Percentiles rank a stretch among this genome's conserved stretches.
phyloP scores from a whole-genome alignment of 176 grass and related monocot species.

The Metroxylon sagu region DNA sequence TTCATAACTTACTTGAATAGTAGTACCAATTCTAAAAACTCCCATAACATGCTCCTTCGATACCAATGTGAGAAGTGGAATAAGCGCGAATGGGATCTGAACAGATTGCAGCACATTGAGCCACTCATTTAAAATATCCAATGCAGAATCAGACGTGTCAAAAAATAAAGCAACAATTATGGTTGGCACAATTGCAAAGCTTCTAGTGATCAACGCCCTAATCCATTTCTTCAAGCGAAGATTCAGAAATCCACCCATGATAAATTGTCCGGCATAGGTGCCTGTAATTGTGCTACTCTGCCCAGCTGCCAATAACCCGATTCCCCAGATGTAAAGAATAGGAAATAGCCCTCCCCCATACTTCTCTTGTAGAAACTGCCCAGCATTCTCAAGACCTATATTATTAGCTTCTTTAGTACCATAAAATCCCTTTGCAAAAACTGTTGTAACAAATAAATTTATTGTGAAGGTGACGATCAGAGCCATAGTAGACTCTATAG shows the following conservation, averaged over 20 bases:
- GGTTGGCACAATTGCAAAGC: slow-evolving; percentile 87
- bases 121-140: slow-evolving; percentile 95
- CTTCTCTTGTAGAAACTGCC: slow-evolving; percentile 77
- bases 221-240: slow-evolving; percentile 87
- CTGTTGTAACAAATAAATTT: slow-evolving; percentile 89
- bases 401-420: slow-evolving; percentile 60
- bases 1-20: slow-evolving; percentile 49
- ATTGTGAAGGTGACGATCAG: slow-evolving; percentile 77
- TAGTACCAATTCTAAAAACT: slow-evolving; percentile 70
- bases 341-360: slow-evolving; percentile 77
- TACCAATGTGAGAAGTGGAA: slow-evolving; percentile 83
- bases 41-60: slow-evolving; percentile 93
- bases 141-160: slow-evolving; percentile 54
- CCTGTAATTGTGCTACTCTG: slow-evolving; percentile 98
- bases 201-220: slow-evolving; percentile 81
- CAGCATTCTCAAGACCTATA: slow-evolving; percentile 96
- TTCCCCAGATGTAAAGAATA: slow-evolving; percentile 95
- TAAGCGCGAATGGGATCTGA: slow-evolving; percentile 93
- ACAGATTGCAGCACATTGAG: slow-evolving; percentile 92
- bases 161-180: slow-evolving; percentile 87
- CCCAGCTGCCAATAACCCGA: slow-evolving; percentile 79
- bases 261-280: slow-evolving; percentile 98
- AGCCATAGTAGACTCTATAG: slow-evolving; percentile 86
- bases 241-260: slow-evolving; percentile 98
- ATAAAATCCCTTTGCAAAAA: slow-evolving; percentile 94